These are phyloP conservation scores for Dillenia turbinata DNA, from an alignment of 164 flowering plant species.

Conservation along the genomic window DNA sequence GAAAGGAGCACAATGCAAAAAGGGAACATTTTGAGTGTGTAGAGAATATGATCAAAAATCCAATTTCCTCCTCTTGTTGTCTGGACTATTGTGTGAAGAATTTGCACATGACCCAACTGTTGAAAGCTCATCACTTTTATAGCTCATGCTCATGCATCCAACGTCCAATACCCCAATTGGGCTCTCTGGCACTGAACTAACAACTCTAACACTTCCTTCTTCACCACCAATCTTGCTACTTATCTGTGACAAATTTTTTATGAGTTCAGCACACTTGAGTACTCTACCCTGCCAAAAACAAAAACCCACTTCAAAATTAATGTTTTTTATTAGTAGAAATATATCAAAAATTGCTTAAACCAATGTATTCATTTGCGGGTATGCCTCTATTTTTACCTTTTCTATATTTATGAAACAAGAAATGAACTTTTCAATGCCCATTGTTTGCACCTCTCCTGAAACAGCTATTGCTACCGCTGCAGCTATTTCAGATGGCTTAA, in stretches of 20 bases:
- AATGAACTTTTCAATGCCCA: conserved; percentile 30
- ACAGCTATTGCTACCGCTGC: conserved; percentile 49
- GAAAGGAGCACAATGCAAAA: neutral
- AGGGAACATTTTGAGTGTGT: too few species aligned
- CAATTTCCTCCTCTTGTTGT: conserved; percentile 15
- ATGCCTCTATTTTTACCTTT: conserved; percentile 27
- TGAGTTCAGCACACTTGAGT: conserved; percentile 21
- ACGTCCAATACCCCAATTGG: conserved; percentile 27
- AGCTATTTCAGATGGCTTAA: conserved; percentile 54
- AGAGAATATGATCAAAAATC: neutral
- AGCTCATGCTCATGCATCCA: conserved; percentile 4
- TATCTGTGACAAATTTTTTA: conserved; percentile 7
- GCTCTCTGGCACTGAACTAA: conserved; percentile 17
- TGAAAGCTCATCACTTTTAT: neutral
- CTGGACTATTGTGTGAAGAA: conserved; percentile 15
- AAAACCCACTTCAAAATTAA: conserved; percentile 2
- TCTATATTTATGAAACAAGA: conserved; percentile 20
- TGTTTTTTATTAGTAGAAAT: neutral
- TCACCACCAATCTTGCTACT: neutral
- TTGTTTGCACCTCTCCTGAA: conserved; percentile 20
- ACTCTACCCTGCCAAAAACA: conserved; percentile 20
- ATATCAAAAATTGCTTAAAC: too few species aligned
- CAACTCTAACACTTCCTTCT: neutral
- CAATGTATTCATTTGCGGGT: too few species aligned
- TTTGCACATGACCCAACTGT: conserved; percentile 11